Evolutionary conservation across 257 asterid genomes (phyloP), one percentile per base, ranked within the genome.

Genomic region (Solanum gracilifrons): DNA sequence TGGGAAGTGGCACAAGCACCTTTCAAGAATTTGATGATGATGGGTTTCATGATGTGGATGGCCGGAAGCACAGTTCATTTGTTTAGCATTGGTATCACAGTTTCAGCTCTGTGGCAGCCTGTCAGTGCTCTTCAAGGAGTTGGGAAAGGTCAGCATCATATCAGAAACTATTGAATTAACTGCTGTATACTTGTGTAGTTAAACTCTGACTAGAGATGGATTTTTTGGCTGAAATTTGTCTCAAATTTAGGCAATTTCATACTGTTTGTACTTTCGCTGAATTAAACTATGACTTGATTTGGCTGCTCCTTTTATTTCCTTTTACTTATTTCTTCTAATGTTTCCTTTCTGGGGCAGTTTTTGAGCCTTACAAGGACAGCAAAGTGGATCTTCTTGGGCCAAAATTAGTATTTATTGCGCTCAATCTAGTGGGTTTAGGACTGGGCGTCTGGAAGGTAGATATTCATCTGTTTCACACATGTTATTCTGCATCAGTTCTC

Each of bases 1-100:
- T 97, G 99, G 99, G 99, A 95, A 92, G 95, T 95, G 39, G 99
- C 99, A 32, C 99, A 96, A 92, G 98, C 99, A 21, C 99, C 99
- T 25, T 88, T 92, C 46, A 96, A 97, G 97, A 97, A 95, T 92
- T 92, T 95, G 93, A 82, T 95, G 87, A 97, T 97, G 99, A 93
- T 96, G 98, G 99, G 93, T 80, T 97, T 97, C 92, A 95, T 97
- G 99, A 97, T 96, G 99, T 96, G 99, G 99, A 97, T 95, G 99
- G 97, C 99, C 87, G 99, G 98, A 87, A 97, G 97, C 93, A 96
- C 99, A 4, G 99, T 97, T 77, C 99, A 97, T 89, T 92, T 97
- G 23, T 97, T 97, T 88, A 96, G 99, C 93, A 95, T 97, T 36
- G 99, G 99, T 87, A 97, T 97, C 82, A 97, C 99, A 80, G 92